Conservation (phyloP, 2,329 filamentous ascomycete genomes). For the Penicillium italicum region DNA sequence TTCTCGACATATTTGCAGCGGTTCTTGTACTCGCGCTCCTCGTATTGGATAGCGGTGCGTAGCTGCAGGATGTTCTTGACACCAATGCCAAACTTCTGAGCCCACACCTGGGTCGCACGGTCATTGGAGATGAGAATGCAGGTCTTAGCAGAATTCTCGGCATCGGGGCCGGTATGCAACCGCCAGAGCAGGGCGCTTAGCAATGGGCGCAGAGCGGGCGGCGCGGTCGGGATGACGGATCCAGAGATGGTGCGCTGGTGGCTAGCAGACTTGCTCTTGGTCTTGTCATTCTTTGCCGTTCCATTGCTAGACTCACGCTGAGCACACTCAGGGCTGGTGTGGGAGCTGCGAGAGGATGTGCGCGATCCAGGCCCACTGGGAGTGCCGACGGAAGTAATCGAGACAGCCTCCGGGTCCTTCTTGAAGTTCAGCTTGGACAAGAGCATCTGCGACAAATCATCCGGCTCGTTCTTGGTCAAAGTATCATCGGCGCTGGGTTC, state of each 20-base stretch:
- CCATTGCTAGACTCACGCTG: slow-evolving; percentile 26
- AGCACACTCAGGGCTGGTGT: slow-evolving; percentile 44
- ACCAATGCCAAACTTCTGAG: slow-evolving; percentile 47
- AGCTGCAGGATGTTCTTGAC: slow-evolving; percentile 49
- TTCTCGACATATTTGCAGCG: slow-evolving; percentile 47
- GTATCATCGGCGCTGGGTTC: slow-evolving; percentile 19
- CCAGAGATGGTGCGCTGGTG: slow-evolving; percentile 35
- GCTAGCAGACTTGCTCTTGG: slow-evolving; percentile 19
- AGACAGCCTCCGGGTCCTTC: slow-evolving; percentile 39
- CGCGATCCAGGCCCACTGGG: slow-evolving; percentile 44
- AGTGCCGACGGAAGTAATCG: slow-evolving; percentile 42
- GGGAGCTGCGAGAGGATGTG: slow-evolving; percentile 45
- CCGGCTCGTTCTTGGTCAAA: slow-evolving; percentile 19
- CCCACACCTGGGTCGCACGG: slow-evolving; percentile 42
- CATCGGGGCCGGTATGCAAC: slow-evolving; percentile 36
- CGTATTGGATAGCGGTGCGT: slow-evolving; percentile 47
- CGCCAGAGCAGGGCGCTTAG: slow-evolving; percentile 47
- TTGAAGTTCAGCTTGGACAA: slow-evolving; percentile 49
- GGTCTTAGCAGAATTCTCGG: slow-evolving; percentile 33
- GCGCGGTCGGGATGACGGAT: slow-evolving; percentile 38
- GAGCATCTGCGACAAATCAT: slow-evolving; percentile 47
- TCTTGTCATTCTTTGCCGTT: slow-evolving; percentile 21
- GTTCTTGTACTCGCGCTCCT: slow-evolving; percentile 46
- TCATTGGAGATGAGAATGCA: slow-evolving; percentile 47
- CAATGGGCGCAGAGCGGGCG: slow-evolving; percentile 40